phyloP scores from a whole-genome alignment of 495 filamentous ascomycete genomes.

The Penicillium lagena region DNA sequence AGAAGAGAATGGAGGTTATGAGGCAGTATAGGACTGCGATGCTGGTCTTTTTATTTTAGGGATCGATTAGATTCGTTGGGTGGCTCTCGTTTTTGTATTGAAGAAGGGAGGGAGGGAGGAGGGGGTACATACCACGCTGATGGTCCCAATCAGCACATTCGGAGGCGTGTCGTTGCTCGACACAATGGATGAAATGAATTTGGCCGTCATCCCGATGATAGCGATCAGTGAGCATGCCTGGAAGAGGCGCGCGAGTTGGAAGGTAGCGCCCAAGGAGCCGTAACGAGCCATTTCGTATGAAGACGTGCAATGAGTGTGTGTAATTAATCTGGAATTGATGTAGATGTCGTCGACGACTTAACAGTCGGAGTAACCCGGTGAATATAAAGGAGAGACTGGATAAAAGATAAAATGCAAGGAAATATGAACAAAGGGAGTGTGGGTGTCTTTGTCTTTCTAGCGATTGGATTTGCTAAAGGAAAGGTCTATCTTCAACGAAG shows the following conservation, averaged over 20 bases:
- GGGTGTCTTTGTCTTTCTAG: too few relatives aligned
- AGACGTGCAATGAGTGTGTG: background rate
- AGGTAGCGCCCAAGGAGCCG: conserved; percentile 74
- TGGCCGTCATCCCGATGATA: conserved; percentile 74
- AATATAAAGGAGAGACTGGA: background rate
- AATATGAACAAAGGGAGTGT: conserved; percentile 3
- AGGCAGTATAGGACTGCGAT: conserved; percentile 71
- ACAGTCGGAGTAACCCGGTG: too few relatives aligned
- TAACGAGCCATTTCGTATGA: conserved; percentile 29
- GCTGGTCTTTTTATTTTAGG: conserved; percentile 48
- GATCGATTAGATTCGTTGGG: background rate
- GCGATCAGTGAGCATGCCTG: conserved; percentile 67
- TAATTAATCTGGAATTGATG: too few relatives aligned
- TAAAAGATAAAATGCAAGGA: background rate
- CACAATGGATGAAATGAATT: conserved; percentile 79
- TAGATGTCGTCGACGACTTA: background rate
- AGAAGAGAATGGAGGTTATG: conserved; percentile 70
- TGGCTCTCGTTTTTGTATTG: too few relatives aligned
- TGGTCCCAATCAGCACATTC: conserved; percentile 66
- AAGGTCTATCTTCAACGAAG: too few relatives aligned
- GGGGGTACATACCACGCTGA: conserved; percentile 65
- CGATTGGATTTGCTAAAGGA: too few relatives aligned
- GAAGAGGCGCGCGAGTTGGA: conserved; percentile 64
- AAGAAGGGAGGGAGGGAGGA: background rate
- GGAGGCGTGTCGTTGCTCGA: conserved; percentile 55